Conservation (phyloP, 148 eudicot species). For the Rhododendron vialii region DNA sequence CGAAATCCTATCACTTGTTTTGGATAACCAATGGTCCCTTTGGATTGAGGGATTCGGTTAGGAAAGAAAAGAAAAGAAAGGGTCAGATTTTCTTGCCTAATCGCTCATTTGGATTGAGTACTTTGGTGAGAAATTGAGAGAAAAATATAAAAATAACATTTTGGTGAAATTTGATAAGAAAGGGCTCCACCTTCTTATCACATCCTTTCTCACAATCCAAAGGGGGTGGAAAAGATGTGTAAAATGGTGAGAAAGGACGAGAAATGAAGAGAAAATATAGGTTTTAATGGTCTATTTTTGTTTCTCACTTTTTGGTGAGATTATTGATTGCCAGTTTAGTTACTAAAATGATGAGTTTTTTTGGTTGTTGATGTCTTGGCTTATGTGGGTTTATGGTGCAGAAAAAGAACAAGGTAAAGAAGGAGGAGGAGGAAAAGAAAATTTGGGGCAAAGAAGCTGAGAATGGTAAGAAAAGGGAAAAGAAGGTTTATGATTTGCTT, state of each 20-base stretch:
- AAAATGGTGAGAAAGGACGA: background rate
- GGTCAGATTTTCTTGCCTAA: background rate
- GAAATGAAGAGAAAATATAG: background rate
- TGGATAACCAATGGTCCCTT: background rate
- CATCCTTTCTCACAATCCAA: background rate
- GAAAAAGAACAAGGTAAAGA: conserved; percentile 32
- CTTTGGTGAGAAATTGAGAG: background rate
- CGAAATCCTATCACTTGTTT: background rate
- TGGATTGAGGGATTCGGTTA: background rate
- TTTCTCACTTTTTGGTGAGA: background rate
- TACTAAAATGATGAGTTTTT: background rate
- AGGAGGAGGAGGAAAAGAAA: conserved; percentile 24
- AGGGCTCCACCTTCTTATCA: background rate
- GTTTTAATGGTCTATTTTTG: background rate
- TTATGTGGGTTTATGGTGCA: conserved; percentile 9
- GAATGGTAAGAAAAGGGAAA: conserved; percentile 49
- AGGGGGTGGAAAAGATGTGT: background rate
- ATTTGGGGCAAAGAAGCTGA: conserved; percentile 22
- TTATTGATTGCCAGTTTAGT: background rate
- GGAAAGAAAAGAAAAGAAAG: background rate
- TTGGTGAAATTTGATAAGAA: background rate
- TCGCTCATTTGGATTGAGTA: background rate
- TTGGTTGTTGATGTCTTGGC: background rate
- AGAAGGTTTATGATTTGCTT: conserved; percentile 69
- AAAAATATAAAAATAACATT: background rate